phyloP scores from a whole-genome alignment of 495 filamentous ascomycete genomes.

The Xylaria curta region DNA sequence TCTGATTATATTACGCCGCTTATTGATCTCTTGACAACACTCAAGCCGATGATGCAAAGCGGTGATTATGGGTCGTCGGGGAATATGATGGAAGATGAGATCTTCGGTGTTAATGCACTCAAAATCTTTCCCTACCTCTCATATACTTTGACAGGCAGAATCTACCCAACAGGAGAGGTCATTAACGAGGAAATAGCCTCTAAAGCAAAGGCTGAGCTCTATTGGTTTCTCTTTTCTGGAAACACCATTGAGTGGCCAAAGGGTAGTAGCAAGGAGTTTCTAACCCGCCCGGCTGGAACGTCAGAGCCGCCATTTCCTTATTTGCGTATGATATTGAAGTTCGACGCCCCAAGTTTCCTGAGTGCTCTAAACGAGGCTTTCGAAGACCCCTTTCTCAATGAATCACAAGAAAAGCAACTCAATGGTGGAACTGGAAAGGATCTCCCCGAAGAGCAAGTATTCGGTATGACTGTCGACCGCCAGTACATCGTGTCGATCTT shows the following conservation, averaged over 20 bases:
- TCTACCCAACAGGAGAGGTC: slow-evolving; percentile 84
- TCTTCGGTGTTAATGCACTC: slow-evolving; percentile 69
- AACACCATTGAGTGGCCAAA: slow-evolving; percentile 71
- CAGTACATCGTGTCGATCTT: slow-evolving; percentile 91
- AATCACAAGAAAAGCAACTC: slow-evolving; percentile 62
- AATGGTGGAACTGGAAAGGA: slow-evolving; percentile 57
- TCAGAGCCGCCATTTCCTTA: slow-evolving; percentile 78
- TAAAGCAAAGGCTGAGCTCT: slow-evolving; percentile 83
- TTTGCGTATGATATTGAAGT: slow-evolving; percentile 81
- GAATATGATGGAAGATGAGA: slow-evolving; percentile 54
- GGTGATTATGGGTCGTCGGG: slow-evolving; percentile 51
- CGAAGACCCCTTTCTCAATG: slow-evolving; percentile 91
- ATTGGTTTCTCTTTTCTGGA: slow-evolving; percentile 91
- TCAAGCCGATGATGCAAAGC: slow-evolving; percentile 64
- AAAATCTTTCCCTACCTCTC: slow-evolving; percentile 97
- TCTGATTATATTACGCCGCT: slow-evolving; percentile 89
- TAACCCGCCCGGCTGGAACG: slow-evolving; percentile 55
- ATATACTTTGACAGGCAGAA: slow-evolving; percentile 85
- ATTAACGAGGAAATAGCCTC: slow-evolving; percentile 71
- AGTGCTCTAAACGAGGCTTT: slow-evolving; percentile 98
- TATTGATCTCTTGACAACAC: slow-evolving; percentile 78
- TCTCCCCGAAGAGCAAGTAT: slow-evolving; percentile 66
- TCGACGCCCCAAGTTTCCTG: slow-evolving; percentile 88
- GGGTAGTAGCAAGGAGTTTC: slow-evolving; percentile 57
- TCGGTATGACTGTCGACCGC: slow-evolving; percentile 78